Percentiles rank a stretch among this genome's conserved stretches.
Evolutionary conservation across 306 rosid species (phyloP).

Genomic region (Lathyrus oleraceus): DNA sequence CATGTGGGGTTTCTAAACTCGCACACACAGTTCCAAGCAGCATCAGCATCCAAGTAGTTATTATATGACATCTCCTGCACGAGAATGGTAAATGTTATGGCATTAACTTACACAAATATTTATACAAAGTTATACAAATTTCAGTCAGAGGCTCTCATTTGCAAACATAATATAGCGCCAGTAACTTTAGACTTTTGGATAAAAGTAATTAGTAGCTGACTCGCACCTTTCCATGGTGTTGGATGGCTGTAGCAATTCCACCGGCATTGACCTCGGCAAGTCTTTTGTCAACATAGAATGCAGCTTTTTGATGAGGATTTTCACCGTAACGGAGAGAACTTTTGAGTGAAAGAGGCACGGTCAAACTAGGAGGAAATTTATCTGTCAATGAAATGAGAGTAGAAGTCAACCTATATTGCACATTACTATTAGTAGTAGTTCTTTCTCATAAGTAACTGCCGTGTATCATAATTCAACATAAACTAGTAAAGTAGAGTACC

Average conservation of each 20-base stretch:
- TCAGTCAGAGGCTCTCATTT: background rate
- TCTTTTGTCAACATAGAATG: conserved; percentile 79
- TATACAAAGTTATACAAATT: background rate
- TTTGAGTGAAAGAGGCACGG: conserved; percentile 66
- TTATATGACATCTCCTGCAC: conserved; percentile 91
- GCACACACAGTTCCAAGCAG: conserved; percentile 93
- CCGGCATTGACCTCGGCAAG: conserved; percentile 80
- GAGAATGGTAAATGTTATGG: conserved; percentile 17
- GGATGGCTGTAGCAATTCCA: conserved; percentile 91
- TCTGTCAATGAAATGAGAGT: conserved; percentile 46
- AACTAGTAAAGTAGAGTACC: conserved; percentile 53
- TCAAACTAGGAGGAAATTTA: conserved; percentile 78
- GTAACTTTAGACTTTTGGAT: conserved; percentile 20
- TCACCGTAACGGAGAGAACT: conserved; percentile 89
- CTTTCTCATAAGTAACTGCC: conserved; percentile 33
- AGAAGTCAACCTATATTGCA: conserved; percentile 29
- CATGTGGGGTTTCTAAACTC: conserved; percentile 80
- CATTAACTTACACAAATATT: conserved; percentile 3
- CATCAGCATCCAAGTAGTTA: conserved; percentile 92
- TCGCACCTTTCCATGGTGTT: conserved; percentile 88
- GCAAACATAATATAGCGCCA: conserved; percentile 17
- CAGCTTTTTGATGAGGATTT: conserved; percentile 94
- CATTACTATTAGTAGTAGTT: background rate
- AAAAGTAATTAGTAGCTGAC: conserved; percentile 19
- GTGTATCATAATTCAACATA: conserved; percentile 3